Percentiles rank a stretch among this genome's conserved stretches.
Evolutionary conservation across 2,329 filamentous ascomycete genomes (phyloP).

Genomic region (Dactylellina cionopaga): DNA sequence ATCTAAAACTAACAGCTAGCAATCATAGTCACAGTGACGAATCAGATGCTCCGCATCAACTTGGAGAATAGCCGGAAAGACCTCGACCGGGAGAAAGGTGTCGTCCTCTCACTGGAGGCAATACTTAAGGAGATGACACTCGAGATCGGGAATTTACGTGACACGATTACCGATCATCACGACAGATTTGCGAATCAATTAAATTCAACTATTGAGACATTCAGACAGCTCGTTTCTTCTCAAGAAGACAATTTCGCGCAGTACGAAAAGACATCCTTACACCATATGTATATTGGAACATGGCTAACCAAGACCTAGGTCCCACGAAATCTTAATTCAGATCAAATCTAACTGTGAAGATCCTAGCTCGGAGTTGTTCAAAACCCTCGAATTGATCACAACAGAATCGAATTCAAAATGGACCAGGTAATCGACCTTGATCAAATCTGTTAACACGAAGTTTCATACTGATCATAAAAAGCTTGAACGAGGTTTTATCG

Average conservation of each 20-base stretch:
- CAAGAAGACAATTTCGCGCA: conserved; percentile 25
- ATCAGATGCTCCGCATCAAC: not conserved
- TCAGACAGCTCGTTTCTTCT: not conserved
- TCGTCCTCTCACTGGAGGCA: not conserved
- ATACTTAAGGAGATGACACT: conserved; percentile 20
- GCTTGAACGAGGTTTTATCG: conserved; percentile 8
- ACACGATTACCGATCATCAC: conserved; percentile 5
- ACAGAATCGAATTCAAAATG: conserved; percentile 8
- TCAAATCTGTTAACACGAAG: not conserved
- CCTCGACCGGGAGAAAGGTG: conserved; percentile 7
- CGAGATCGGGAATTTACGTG: conserved; percentile 9
- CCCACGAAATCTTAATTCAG: conserved; percentile 1
- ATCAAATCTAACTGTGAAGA: conserved; percentile 7
- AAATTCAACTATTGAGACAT: not conserved
- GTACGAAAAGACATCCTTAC: not conserved
- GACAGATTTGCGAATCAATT: not conserved
- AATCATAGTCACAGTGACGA: conserved; percentile 5
- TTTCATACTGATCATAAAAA: conserved; percentile 3
- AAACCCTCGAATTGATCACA: not conserved
- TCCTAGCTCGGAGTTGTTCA: conserved; percentile 27
- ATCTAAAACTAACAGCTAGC: not conserved
- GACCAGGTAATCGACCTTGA: conserved; percentile 17
- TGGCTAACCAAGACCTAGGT: conserved; percentile 6
- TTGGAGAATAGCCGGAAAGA: conserved; percentile 7
- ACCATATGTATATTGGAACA: not conserved